Conservation (phyloP, 306 rosid species). For the Arachis stenosperma region DNA sequence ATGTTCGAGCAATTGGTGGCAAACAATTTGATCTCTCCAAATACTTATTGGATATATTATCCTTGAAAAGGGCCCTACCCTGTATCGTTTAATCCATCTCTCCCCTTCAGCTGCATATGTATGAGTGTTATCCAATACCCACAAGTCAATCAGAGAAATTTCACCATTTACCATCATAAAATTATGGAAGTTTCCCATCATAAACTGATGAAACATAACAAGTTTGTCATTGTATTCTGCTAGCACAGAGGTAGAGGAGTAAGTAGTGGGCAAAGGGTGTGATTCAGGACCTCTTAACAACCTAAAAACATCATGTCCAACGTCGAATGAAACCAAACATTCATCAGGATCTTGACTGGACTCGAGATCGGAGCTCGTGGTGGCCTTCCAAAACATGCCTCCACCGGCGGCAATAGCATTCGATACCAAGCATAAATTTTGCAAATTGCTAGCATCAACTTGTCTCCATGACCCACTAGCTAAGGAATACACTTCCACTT, state of each 20-base stretch:
- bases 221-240: constrained; percentile 2
- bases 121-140: constrained; percentile 17
- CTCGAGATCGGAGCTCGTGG: background rate
- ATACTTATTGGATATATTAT: constrained; percentile 12
- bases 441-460: background rate
- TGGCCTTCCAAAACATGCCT: constrained; percentile 24
- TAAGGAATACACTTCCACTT: constrained; percentile 19
- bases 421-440: background rate
- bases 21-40: constrained; percentile 34
- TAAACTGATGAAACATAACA: constrained; percentile 10
- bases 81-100: constrained; percentile 28
- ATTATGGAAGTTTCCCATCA: background rate
- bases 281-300: constrained; percentile 9
- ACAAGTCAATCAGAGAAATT: constrained; percentile 17
- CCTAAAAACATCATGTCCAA: background rate
- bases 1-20: background rate
- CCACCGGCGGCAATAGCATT: constrained; percentile 1
- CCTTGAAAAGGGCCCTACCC: constrained; percentile 17
- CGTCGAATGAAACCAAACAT: constrained; percentile 14
- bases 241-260: background rate
- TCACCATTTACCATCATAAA: background rate
- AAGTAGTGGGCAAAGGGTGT: background rate
- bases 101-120: background rate
- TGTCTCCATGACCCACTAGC: constrained; percentile 16
- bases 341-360: background rate